phyloP scores from a whole-genome alignment of 768 basidiomycete genomes.

The Lyophyllum decastes region DNA sequence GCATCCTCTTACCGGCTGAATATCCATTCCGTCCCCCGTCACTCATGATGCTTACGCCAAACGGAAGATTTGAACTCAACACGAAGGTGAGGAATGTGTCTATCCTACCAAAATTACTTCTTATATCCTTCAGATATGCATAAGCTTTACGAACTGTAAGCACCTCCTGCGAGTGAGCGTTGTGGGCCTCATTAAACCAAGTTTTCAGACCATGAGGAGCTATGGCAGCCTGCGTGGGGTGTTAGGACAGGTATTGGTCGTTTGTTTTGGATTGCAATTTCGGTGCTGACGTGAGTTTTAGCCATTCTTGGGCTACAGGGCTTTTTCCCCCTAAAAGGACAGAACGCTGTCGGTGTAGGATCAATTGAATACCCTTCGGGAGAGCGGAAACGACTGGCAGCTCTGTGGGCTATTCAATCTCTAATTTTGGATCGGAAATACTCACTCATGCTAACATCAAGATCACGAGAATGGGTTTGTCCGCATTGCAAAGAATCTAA shows the following conservation, averaged over 20 bases:
- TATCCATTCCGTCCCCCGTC: slow-evolving; percentile 97
- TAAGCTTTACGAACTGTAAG: slow-evolving; percentile 89
- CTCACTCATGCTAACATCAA: slow-evolving; percentile 26
- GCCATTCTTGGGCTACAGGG: slow-evolving; percentile 89
- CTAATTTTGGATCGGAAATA: slow-evolving; percentile 11
- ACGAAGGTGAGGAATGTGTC: slow-evolving; percentile 72
- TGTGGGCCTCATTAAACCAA: background rate
- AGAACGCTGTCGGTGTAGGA: slow-evolving; percentile 84
- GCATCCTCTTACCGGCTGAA: slow-evolving; percentile 86
- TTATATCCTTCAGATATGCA: slow-evolving; percentile 68
- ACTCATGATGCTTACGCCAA: slow-evolving; percentile 94
- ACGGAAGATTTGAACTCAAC: slow-evolving; percentile 94
- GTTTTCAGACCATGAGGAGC: slow-evolving; percentile 82
- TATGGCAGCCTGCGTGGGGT: slow-evolving; percentile 99
- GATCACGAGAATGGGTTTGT: slow-evolving; percentile 82
- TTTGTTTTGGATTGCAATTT: background rate
- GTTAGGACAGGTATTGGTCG: slow-evolving; percentile 75
- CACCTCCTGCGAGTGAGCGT: slow-evolving; percentile 13
- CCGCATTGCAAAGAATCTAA: slow-evolving; percentile 72
- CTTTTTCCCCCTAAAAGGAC: slow-evolving; percentile 88
- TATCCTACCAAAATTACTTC: background rate
- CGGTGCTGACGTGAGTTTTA: slow-evolving; percentile 26
- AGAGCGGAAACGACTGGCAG: slow-evolving; percentile 79
- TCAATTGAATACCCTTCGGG: slow-evolving; percentile 75
- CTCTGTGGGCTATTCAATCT: slow-evolving; percentile 50